Percentiles rank a stretch among this genome's conserved stretches.
Evolutionary conservation across 306 rosid genomes (phyloP).

Genomic region (Cucumis cinereus): DNA sequence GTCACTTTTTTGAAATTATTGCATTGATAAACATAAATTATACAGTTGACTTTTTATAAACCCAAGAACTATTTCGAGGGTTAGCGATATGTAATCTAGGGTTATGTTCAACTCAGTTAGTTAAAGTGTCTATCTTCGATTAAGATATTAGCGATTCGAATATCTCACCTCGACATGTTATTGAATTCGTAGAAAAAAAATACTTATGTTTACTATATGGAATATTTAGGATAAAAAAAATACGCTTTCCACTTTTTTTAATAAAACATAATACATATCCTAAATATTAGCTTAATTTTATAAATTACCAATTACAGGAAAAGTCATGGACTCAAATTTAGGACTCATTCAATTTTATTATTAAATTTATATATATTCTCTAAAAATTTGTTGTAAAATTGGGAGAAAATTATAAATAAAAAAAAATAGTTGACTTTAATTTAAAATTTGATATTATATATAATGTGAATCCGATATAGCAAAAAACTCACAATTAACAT

Average conservation of each 20-base stretch:
- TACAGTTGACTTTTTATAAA: conserved; percentile 1
- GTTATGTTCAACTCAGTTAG: not conserved
- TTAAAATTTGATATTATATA: not conserved
- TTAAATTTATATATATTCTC: not conserved
- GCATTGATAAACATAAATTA: not conserved
- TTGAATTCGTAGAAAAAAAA: no score
- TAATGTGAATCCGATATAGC: not conserved
- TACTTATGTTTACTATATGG: no score
- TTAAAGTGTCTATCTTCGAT: no score
- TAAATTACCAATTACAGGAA: no score
- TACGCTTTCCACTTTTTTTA: no score
- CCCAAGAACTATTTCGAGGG: not conserved
- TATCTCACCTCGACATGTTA: no score
- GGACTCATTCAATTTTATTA: no score
- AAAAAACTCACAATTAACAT: not conserved
- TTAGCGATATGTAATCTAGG: not conserved
- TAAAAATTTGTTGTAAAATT: not conserved
- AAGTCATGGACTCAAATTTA: no score
- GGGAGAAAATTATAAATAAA: not conserved
- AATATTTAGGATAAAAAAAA: no score
- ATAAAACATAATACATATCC: no score
- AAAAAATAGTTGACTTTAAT: not conserved
- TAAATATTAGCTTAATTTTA: no score
- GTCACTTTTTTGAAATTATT: not conserved
- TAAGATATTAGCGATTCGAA: no score